Percentiles rank a stretch among this genome's conserved stretches.
Conservation (phyloP, 495 filamentous ascomycete genomes). For the Tuber indicum region DNA sequence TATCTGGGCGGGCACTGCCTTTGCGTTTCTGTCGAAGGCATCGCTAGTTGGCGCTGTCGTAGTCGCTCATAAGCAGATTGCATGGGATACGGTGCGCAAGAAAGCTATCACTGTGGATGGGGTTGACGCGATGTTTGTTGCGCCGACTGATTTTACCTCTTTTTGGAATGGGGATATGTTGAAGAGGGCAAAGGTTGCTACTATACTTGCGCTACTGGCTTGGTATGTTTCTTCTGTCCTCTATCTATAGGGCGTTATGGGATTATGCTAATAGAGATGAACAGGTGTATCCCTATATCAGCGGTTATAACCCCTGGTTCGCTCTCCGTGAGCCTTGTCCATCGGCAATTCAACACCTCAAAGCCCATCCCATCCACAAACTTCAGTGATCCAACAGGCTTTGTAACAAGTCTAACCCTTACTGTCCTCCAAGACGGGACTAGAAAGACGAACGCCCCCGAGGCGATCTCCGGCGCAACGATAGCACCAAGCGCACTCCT, state of each 20-base stretch:
- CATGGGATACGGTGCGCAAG: neutral
- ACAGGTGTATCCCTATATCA: neutral
- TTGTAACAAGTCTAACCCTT: neutral
- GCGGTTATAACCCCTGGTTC: neutral
- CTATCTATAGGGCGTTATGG: neutral
- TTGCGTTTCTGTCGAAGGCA: conserved; percentile 8
- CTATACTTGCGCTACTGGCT: neutral
- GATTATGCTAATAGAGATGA: neutral
- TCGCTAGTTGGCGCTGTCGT: conserved; percentile 5
- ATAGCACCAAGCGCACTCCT: neutral
- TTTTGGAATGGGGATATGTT: neutral
- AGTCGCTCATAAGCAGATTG: conserved; percentile 11
- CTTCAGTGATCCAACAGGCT: neutral
- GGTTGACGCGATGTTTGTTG: neutral
- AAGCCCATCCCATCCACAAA: neutral
- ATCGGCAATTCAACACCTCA: neutral
- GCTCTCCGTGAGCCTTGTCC: neutral
- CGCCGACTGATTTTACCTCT: neutral
- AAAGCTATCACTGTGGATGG: neutral
- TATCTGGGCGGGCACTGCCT: neutral
- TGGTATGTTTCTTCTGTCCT: neutral
- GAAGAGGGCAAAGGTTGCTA: neutral
- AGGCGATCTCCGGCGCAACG: neutral
- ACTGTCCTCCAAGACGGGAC: neutral
- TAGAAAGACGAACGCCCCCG: neutral